phyloP scores from a whole-genome alignment of 805 yeast species.

The Nakazawaea peltata region DNA sequence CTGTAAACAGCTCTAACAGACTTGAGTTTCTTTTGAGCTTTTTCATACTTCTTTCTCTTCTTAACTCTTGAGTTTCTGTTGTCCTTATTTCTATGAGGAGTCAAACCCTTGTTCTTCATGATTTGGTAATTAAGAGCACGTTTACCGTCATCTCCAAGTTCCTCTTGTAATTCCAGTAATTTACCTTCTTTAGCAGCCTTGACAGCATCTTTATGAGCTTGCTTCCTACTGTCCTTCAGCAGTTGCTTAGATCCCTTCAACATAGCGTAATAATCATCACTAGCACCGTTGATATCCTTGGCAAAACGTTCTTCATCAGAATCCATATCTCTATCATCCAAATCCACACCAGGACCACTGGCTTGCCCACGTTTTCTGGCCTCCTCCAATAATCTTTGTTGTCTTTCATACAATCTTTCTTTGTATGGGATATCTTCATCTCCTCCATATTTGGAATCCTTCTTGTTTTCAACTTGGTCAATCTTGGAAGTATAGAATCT shows the following conservation, averaged over 20 bases:
- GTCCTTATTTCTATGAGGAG: constrained; percentile 89
- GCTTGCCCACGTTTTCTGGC: constrained; percentile 77
- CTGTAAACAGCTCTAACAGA: constrained; percentile 87
- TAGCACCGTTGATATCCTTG: constrained; percentile 36
- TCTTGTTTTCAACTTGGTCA: constrained; percentile 71
- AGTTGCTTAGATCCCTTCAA: constrained; percentile 38
- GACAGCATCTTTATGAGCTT: constrained; percentile 63
- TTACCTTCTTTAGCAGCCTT: constrained; percentile 81
- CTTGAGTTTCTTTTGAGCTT: constrained; percentile 88
- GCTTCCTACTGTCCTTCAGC: constrained; percentile 46
- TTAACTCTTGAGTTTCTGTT: constrained; percentile 94
- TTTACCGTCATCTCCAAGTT: constrained; percentile 73
- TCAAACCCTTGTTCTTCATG: constrained; percentile 91
- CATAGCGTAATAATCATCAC: constrained; percentile 49
- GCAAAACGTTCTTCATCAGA: constrained; percentile 39
- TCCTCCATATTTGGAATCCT: constrained; percentile 56
- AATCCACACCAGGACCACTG: constrained; percentile 39
- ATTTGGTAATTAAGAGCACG: constrained; percentile 94
- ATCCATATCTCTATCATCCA: constrained; percentile 42
- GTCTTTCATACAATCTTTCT: constrained; percentile 86
- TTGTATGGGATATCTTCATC: constrained; percentile 88
- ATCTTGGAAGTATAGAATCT: constrained; percentile 96
- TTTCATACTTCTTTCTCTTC: constrained; percentile 95
- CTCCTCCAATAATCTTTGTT: constrained; percentile 77
- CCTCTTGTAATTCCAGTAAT: constrained; percentile 61